Evolutionary conservation across 208 protist genomes (phyloP).

Genomic region (Acanthamoeba sp.): DNA sequence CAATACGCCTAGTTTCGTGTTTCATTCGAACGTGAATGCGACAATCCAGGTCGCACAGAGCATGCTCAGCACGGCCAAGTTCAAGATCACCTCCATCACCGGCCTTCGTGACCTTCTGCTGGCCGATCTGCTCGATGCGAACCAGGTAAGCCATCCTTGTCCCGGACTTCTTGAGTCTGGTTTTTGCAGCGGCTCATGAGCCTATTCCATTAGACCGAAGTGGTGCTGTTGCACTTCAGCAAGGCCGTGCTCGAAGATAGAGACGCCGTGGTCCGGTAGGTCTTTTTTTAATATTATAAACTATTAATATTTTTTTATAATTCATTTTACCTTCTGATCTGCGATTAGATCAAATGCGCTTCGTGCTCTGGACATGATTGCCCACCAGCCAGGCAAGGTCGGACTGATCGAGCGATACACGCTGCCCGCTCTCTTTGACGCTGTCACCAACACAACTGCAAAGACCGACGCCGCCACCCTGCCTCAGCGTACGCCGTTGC

Average conservation of each 20-base stretch:
- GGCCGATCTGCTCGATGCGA: conserved; percentile 3
- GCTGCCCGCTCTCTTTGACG: conserved; percentile 19
- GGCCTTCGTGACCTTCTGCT: not conserved
- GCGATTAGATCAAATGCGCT: not conserved
- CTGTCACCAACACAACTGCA: not conserved
- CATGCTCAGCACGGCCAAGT: conserved; percentile 26
- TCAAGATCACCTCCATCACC: conserved; percentile 41
- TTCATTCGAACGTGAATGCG: no score
- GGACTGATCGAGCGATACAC: not conserved
- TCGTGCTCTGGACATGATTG: conserved; percentile 15
- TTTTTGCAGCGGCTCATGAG: not conserved
- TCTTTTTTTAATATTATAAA: not conserved
- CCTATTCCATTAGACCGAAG: not conserved
- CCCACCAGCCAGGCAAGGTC: conserved; percentile 11
- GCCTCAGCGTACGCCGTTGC: not conserved
- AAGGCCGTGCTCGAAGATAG: not conserved
- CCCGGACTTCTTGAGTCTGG: not conserved
- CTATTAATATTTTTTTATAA: not conserved
- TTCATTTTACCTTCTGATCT: not conserved
- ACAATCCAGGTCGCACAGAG: not conserved
- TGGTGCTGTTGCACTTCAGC: not conserved
- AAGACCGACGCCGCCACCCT: not conserved
- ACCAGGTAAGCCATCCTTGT: not conserved
- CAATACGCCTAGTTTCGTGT: no score
- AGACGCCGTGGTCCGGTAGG: conserved; percentile 25